phyloP scores from a whole-genome alignment of 306 rosid genomes.

The Arachis stenosperma region DNA sequence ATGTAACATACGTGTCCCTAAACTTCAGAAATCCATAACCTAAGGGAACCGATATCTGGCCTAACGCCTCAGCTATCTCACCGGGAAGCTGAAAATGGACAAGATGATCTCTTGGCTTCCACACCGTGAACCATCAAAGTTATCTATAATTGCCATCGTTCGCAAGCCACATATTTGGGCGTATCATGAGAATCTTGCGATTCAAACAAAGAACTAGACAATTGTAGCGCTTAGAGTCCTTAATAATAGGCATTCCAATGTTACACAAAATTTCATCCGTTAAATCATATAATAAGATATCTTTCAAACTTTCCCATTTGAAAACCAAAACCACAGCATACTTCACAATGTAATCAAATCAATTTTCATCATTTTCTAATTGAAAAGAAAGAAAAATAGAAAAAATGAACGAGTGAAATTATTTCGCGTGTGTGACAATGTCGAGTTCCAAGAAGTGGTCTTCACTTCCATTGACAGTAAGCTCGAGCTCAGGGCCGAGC shows the following conservation, averaged over 20 bases:
- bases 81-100: conserved; percentile 78
- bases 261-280: conserved; percentile 88
- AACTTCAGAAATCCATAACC: too few relatives aligned
- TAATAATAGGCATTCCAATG: conserved; percentile 94
- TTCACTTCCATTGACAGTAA: too few relatives aligned
- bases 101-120: conserved; percentile 79
- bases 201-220: conserved; percentile 80
- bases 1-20: too few relatives aligned
- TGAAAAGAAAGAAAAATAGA: too few relatives aligned
- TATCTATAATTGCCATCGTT: conserved; percentile 98
- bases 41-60: conserved; percentile 88
- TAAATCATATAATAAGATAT: conserved; percentile 76
- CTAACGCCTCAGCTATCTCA: conserved; percentile 64
- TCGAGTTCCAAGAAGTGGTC: too few relatives aligned
- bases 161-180: conserved; percentile 95
- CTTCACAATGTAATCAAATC: too few relatives aligned
- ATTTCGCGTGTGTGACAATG: too few relatives aligned
- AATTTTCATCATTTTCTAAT: too few relatives aligned
- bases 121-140: conserved; percentile 94
- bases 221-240: conserved; percentile 86
- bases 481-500: too few relatives aligned
- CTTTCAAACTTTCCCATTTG: conserved; percentile 97
- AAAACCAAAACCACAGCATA: too few relatives aligned
- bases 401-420: too few relatives aligned
- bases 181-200: too few relatives aligned